phyloP scores from a whole-genome alignment of 1,284 basidiomycete species.

The Pascua sp. region DNA sequence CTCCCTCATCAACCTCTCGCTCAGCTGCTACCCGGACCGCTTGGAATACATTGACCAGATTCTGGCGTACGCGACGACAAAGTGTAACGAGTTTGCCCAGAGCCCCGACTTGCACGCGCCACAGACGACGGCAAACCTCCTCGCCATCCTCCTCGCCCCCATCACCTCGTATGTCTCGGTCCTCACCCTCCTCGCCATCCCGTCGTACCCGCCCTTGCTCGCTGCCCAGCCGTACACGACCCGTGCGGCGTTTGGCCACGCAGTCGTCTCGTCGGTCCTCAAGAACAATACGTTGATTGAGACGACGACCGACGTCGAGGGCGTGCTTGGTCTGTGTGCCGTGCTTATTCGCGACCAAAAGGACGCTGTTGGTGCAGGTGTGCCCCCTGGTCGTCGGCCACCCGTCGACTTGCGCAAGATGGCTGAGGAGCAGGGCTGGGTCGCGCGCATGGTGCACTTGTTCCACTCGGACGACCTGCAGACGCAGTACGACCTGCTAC shows the following conservation, averaged over 20 bases:
- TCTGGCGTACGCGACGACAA: constrained; percentile 76
- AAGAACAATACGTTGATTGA: constrained; percentile 94
- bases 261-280: constrained; percentile 82
- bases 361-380: constrained; percentile 60
- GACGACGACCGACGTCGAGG: constrained; percentile 82
- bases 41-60: constrained; percentile 95
- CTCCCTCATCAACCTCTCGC: constrained; percentile 83
- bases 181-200: constrained; percentile 85
- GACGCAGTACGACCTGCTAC: constrained; percentile 76
- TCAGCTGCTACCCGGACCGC: constrained; percentile 91
- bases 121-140: constrained; percentile 81
- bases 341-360: constrained; percentile 85
- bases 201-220: constrained; percentile 77
- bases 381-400: constrained; percentile 15
- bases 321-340: constrained; percentile 82
- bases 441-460: constrained; percentile 90
- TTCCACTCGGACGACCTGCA: constrained; percentile 79
- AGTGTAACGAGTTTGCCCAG: constrained; percentile 76
- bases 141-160: constrained; percentile 80
- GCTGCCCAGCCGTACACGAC: constrained; percentile 80
- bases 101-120: constrained; percentile 82
- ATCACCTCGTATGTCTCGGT: constrained; percentile 92
- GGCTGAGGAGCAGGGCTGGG: constrained; percentile 96
- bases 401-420: constrained; percentile 75
- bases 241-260: constrained; percentile 82